Base-by-base conservation (phyloP, 1,139 yeast species). In the Debaryomyces fabryi region DNA sequence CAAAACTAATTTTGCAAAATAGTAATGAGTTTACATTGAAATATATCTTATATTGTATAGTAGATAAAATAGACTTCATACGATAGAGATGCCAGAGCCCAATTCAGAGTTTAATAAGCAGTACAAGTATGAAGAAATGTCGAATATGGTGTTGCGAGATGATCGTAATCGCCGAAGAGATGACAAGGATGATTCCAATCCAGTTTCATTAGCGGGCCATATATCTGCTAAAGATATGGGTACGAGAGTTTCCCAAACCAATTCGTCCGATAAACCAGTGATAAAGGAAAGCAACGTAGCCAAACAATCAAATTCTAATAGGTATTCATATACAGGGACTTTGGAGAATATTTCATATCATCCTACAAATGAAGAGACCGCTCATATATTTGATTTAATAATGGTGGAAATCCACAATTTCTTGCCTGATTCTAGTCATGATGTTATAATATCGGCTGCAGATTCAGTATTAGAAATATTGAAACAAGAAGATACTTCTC, bases 211-310 rank as follows among this genome's bases (percentile, higher is more conserved):
- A 59, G 79, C 75, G 6, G 96, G 96, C 1, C 81, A 76, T 49
- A 74, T 90, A 20, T 69, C 82, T 2, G 69, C 79, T 46, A 72
- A 74, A 38, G 96, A 89, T 49, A 82, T 90, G 86, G 97, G 97
- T 0, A 61, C 81, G 3, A 64, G 81, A 38, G 77, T 70, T 7
- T 24, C 29, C 3, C 34, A 37, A 7, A 47, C 34, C 18, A 49
- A 46, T 8, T 36, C 52, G 12, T 42, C 46, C 12, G 44, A 49
- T 42, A 45, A 34, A 27, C 51, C 51, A 9, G 46, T 20, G 15
- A 38, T 36, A 34, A 21, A 38, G 29, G 35, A 23, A 8, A 15
- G 20, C 36, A 12, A 21, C 12, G 18, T 21, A 27, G n/a, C 27
- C 21, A 40, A 40, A 12, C 36, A 10, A 8, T 40, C 29, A 9